Base-by-base conservation (phyloP, 805 yeast genomes). In the Candida ortonii region DNA sequence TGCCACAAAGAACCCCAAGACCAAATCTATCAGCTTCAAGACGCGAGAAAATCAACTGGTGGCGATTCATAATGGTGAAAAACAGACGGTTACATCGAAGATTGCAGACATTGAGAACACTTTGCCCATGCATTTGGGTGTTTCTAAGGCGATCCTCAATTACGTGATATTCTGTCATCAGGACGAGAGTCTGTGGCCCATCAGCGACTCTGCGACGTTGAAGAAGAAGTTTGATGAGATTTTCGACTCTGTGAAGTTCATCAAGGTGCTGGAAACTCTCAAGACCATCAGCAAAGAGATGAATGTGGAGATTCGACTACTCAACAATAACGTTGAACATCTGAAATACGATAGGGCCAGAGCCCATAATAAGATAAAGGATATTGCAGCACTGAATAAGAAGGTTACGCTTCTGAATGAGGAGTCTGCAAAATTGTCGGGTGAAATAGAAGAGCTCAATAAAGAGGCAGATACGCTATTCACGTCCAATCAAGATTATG, bases 121-220 rank as follows among this genome's bases (percentile, higher is more conserved):
- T 36, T 80, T 93, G 23, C 97, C 97, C 1, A 68, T 71, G 16
- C 80, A 78, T 43, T 66, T 93, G 36, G 99, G 98, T 5, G 95
- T 89, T 1, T 84, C 96, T 0, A 76, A 77, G 39, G 84, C 97
- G 0, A 77, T 93, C 35, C 62, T 93, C 33, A 96, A 90, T 46
- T 86, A 87, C 55, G 98, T 93, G 25, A 80, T 90, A 1, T 93
- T 93, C 61, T 90, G 98, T 53, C 99, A 93, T 53, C 99, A 93
- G 57, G 99, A 93, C 52, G 99, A 93, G 41, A 80, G 90, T 49
- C 61, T 87, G 18, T 93, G 99, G 99, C 99, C 99, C 1, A 67
- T 93, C 30, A 76, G 89, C 47, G 99, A 93, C 59, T 94, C 98
- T 1, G 71, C 95, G 2, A 73, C 73, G 9, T 70, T 93, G 55